A percentile compares a stretch with the other conserved stretches of the same genome.
Conservation (phyloP, 192 early-diverging fungal genomes). For the Coemansia erecta region DNA sequence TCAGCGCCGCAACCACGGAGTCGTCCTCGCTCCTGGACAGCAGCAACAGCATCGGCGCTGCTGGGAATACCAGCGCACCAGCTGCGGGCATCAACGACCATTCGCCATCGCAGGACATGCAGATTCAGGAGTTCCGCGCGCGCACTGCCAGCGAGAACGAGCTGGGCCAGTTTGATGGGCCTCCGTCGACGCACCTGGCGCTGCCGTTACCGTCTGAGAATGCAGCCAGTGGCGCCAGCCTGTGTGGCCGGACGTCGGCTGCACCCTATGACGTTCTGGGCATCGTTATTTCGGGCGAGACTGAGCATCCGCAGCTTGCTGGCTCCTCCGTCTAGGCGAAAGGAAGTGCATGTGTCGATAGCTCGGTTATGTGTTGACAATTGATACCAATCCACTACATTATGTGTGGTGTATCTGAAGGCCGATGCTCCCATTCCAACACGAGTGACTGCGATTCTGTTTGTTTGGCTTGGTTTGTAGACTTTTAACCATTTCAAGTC, state of each 20-base stretch:
- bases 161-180: constrained; percentile 52
- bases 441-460: too few species aligned
- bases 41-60: not conserved
- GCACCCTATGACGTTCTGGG: constrained; percentile 50
- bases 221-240: constrained; percentile 18
- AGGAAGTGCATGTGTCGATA: not conserved
- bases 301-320: constrained; percentile 39
- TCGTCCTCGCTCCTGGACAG: constrained; percentile 7
- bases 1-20: constrained; percentile 13
- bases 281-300: constrained; percentile 42
- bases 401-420: too few species aligned
- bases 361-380: too few species aligned
- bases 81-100: constrained; percentile 3
- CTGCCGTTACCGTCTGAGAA: constrained; percentile 45
- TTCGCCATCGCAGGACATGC: constrained; percentile 13
- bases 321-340: constrained; percentile 21
- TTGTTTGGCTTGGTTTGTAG: too few species aligned
- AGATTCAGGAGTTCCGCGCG: constrained; percentile 38
- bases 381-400: too few species aligned
- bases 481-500: too few species aligned
- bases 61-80: not conserved
- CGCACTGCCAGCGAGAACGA: constrained; percentile 47
- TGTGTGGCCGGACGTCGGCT: constrained; percentile 44
- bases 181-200: constrained; percentile 44
- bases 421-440: too few species aligned